phyloP scores from a whole-genome alignment of 73 alveolate species.

The Paramecium sonneborni region DNA sequence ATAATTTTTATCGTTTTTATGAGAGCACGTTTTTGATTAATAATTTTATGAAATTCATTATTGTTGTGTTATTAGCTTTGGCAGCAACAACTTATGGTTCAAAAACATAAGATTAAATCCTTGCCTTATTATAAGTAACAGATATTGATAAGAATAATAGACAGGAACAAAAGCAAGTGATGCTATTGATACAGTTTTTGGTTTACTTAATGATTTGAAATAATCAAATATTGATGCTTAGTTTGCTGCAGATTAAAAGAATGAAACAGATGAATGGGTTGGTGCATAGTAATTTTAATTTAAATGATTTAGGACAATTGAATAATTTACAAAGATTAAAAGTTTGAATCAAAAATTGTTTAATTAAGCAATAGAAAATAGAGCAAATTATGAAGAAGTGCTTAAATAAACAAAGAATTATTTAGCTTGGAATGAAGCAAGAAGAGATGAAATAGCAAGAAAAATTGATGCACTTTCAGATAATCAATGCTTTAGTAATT shows the following conservation, averaged over 20 bases:
- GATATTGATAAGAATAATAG: neutral
- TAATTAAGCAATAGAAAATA: neutral
- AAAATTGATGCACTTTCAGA: constrained; percentile 42
- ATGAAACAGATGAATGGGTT: constrained; percentile 53
- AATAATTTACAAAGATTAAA: constrained; percentile 32
- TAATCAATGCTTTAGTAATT: constrained; percentile 26
- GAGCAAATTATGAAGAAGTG: constrained; percentile 6
- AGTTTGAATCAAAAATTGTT: neutral
- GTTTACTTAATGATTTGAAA: constrained; percentile 33
- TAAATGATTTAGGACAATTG: constrained; percentile 36
- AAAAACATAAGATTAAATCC: constrained; percentile 46
- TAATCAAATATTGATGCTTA: constrained; percentile 45
- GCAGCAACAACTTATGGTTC: constrained; percentile 42
- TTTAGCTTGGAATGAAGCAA: constrained; percentile 56
- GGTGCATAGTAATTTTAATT: neutral
- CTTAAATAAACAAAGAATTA: constrained; percentile 39
- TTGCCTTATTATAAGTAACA: constrained; percentile 20
- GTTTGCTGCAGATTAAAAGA: constrained; percentile 53
- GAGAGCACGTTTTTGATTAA: constrained; percentile 17
- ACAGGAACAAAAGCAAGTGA: constrained; percentile 57
- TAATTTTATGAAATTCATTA: constrained; percentile 17
- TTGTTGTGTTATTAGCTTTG: constrained; percentile 22
- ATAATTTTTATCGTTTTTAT: constrained; percentile 47
- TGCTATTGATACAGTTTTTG: constrained; percentile 55
- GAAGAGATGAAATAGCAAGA: constrained; percentile 53